A percentile compares a stretch with the other conserved stretches of the same genome.
Evolutionary conservation across 1,139 yeast genomes (phyloP).

Genomic region (Candida labiduridarum): DNA sequence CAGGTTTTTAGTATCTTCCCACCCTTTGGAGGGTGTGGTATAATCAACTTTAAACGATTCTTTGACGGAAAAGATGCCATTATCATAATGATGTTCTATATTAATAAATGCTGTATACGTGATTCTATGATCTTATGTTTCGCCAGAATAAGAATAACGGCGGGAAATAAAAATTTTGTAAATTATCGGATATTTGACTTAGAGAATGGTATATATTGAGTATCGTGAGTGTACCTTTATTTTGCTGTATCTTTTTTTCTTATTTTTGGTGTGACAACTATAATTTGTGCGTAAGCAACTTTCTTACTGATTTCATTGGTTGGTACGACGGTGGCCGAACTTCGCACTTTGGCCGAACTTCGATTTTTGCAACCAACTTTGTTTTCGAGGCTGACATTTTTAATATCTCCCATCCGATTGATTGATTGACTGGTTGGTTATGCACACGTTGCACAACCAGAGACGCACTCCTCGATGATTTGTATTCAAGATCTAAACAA

Average conservation of each 20-base stretch:
- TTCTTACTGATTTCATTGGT: conserved; percentile 7
- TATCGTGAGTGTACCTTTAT: background rate
- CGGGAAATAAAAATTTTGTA: background rate
- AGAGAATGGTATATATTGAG: background rate
- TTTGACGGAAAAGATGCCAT: conserved; percentile 23
- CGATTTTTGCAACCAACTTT: conserved; percentile 5
- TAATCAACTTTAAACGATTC: conserved; percentile 25
- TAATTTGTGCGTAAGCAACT: conserved; percentile 5
- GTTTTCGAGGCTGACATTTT: background rate
- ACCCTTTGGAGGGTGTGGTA: conserved; percentile 21
- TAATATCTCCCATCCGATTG: background rate
- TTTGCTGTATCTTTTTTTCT: background rate
- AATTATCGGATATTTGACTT: conserved; percentile 1
- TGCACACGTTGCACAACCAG: background rate
- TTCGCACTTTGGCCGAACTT: conserved; percentile 4
- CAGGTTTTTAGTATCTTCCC: conserved; percentile 55
- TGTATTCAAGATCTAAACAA: no score
- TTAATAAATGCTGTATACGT: background rate
- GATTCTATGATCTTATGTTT: no score
- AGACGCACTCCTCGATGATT: background rate
- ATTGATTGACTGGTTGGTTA: background rate
- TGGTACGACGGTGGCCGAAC: background rate
- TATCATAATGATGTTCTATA: conserved; percentile 16
- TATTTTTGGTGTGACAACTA: background rate
- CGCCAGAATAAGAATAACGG: no score